Percentiles rank a stretch among this genome's conserved stretches.
Conservation (phyloP, 2,329 filamentous ascomycete genomes). For the Periconia sp. region DNA sequence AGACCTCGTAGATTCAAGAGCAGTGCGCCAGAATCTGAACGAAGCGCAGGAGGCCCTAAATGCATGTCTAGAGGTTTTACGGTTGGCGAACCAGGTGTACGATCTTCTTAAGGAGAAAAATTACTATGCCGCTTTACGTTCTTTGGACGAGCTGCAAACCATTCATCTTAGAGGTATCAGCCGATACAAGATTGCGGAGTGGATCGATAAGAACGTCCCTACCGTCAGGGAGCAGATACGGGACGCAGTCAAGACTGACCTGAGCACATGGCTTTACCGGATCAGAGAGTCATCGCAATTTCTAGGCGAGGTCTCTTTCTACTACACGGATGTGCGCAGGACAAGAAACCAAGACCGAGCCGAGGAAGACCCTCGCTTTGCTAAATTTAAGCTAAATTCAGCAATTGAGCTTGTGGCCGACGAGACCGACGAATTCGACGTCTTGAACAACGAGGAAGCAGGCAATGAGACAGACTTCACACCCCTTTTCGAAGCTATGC, state of each 20-base stretch:
- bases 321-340: constrained; percentile 88
- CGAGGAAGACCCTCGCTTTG: constrained; percentile 75
- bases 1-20: constrained; percentile 87
- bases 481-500: constrained; percentile 90
- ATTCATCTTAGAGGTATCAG: constrained; percentile 94
- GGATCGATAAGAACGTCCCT: constrained; percentile 95
- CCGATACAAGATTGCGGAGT: constrained; percentile 90
- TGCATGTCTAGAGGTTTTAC: constrained; percentile 89
- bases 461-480: constrained; percentile 94
- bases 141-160: constrained; percentile 93
- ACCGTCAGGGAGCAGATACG: constrained; percentile 91
- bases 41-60: constrained; percentile 88
- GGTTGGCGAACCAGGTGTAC: constrained; percentile 92
- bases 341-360: constrained; percentile 82
- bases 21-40: constrained; percentile 92
- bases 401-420: constrained; percentile 95
- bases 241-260: constrained; percentile 93
- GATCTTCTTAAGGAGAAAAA: constrained; percentile 91
- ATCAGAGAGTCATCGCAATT: constrained; percentile 97
- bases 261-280: constrained; percentile 95
- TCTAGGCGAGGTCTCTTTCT: constrained; percentile 93
- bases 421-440: constrained; percentile 93
- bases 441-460: constrained; percentile 81
- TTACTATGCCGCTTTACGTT: constrained; percentile 92
- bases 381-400: constrained; percentile 90